Evolutionary conservation across 148 eudicot genomes (phyloP).

Genomic region (Chenopodium suecicum): DNA sequence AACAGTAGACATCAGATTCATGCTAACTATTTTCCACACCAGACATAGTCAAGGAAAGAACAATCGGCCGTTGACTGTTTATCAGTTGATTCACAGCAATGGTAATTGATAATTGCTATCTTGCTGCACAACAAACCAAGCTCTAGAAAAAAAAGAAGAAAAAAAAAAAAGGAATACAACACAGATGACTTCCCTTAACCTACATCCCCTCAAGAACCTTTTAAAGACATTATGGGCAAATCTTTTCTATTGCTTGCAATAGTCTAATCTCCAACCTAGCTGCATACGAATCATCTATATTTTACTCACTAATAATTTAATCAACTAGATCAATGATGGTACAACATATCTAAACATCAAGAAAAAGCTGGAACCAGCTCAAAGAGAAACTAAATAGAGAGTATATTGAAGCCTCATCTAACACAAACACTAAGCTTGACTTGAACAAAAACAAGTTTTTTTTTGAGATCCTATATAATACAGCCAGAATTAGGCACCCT

Average conservation of each 20-base stretch:
- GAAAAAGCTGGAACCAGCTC: background rate
- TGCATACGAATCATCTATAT: background rate
- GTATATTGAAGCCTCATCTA: background rate
- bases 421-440: background rate
- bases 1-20: background rate
- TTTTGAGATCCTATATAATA: background rate
- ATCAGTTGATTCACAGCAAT: background rate
- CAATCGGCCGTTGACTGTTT: background rate
- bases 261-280: background rate
- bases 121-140: background rate
- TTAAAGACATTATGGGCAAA: background rate
- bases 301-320: no score
- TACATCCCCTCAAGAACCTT: background rate
- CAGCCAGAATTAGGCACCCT: background rate
- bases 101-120: background rate
- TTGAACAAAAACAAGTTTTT: background rate
- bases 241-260: background rate
- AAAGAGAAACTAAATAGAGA: background rate
- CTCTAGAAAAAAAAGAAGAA: background rate
- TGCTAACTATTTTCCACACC: background rate
- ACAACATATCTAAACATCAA: background rate
- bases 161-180: background rate
- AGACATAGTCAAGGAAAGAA: background rate
- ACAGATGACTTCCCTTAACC: background rate
- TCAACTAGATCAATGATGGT: background rate